Evolutionary conservation across 1,284 basidiomycete species (phyloP).

Genomic region (Rhodotorula sp.): DNA sequence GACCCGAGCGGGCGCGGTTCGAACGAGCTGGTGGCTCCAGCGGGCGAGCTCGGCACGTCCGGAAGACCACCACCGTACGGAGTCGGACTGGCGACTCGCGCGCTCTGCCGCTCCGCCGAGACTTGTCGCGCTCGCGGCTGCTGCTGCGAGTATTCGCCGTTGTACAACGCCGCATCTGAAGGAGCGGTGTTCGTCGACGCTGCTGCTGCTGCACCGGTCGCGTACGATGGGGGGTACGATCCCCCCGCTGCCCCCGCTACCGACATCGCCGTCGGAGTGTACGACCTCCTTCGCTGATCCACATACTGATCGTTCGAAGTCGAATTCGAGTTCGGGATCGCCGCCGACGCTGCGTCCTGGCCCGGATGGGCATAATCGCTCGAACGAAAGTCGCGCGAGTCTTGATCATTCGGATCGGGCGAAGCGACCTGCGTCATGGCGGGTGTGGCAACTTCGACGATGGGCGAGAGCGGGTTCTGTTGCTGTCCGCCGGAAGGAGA

Average conservation of each 20-base stretch:
- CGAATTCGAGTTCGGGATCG: background rate
- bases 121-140: background rate
- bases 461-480: constrained; percentile 9
- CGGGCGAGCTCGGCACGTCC: background rate
- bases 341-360: no score
- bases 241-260: background rate
- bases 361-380: background rate
- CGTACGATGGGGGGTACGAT: background rate
- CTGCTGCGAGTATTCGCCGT: background rate
- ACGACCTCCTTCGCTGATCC: no score
- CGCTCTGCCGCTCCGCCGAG: no score
- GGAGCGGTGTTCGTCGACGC: background rate
- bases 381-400: background rate
- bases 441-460: constrained; percentile 13
- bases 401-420: background rate
- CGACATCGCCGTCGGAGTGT: background rate
- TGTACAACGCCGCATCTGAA: background rate
- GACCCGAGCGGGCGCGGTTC: constrained; percentile 20
- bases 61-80: background rate
- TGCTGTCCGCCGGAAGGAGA: background rate
- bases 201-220: no score
- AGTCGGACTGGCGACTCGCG: background rate
- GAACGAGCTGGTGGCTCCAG: background rate
- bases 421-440: constrained; percentile 10
- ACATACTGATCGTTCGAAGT: background rate